phyloP scores from a whole-genome alignment of 352 stramenopile genomes.

The Globisporangium rhizosaccharum region DNA sequence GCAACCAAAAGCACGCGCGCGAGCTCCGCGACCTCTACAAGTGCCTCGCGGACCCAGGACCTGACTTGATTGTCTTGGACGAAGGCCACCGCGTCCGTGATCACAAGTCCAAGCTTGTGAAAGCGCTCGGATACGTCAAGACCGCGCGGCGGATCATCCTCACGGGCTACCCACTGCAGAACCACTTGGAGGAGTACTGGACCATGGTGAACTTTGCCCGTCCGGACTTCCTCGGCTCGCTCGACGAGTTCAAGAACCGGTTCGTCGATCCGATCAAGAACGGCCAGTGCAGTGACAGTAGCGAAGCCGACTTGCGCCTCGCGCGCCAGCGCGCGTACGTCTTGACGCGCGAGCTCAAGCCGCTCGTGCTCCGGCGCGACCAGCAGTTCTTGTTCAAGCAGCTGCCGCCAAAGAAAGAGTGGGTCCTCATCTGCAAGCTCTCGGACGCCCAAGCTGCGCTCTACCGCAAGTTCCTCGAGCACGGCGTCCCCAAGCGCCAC shows the following conservation, averaged over 20 bases:
- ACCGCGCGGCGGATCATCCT: constrained; percentile 90
- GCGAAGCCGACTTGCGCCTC: constrained; percentile 54
- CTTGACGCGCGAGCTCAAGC: constrained; percentile 75
- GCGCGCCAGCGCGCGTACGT: constrained; percentile 74
- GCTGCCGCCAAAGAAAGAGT: constrained; percentile 87
- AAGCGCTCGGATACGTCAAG: constrained; percentile 72
- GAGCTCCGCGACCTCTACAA: constrained; percentile 64
- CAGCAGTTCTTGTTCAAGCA: constrained; percentile 82
- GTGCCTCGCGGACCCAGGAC: constrained; percentile 61
- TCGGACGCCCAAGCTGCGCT: constrained; percentile 64
- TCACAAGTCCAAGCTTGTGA: constrained; percentile 88
- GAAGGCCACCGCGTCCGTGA: constrained; percentile 88
- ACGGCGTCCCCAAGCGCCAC: constrained; percentile 50
- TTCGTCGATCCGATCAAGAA: constrained; percentile 90
- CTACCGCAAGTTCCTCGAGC: constrained; percentile 67
- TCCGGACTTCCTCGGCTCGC: constrained; percentile 68
- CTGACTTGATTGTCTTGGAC: constrained; percentile 85
- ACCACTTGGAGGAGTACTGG: constrained; percentile 93
- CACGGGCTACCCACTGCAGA: constrained; percentile 94
- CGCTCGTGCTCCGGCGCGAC: constrained; percentile 80
- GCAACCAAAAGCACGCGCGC: constrained; percentile 54
- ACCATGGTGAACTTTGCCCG: constrained; percentile 90
- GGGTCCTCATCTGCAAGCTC: constrained; percentile 80
- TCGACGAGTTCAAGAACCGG: constrained; percentile 87
- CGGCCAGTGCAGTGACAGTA: constrained; percentile 77